A percentile compares a stretch with the other conserved stretches of the same genome.
These are phyloP conservation scores for Thuja plicata DNA, from an alignment of 83 land plant species.

Conservation along the genomic window DNA sequence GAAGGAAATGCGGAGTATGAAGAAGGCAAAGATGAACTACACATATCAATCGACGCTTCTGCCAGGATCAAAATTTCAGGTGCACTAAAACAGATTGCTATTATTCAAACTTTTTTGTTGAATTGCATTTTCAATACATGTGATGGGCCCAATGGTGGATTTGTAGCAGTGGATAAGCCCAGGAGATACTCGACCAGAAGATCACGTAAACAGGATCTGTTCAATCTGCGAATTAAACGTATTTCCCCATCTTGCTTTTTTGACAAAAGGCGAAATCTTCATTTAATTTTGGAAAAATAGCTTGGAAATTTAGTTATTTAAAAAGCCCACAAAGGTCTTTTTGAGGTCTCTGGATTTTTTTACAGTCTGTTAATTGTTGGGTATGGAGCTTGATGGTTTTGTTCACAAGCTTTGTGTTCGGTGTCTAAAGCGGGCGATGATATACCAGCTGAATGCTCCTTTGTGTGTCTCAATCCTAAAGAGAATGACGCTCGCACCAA, in stretches of 20 bases:
- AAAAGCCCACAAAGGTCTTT: background rate
- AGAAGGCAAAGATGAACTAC: background rate
- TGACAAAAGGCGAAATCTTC: background rate
- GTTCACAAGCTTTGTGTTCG: background rate
- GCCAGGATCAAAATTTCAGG: background rate
- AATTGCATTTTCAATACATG: background rate
- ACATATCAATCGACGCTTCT: background rate
- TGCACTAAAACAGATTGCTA: background rate
- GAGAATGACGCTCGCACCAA: background rate
- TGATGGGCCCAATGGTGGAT: background rate
- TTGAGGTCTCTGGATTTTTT: background rate
- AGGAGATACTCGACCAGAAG: constrained; percentile 9
- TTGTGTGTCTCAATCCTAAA: constrained; percentile 7
- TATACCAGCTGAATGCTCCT: background rate
- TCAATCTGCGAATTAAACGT: background rate
- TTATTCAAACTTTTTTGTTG: background rate
- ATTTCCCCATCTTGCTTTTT: background rate
- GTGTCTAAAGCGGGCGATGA: background rate
- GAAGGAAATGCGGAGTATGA: background rate
- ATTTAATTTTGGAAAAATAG: background rate
- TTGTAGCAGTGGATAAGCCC: constrained; percentile 1
- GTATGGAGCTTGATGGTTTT: constrained; percentile 7
- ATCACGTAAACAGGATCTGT: background rate
- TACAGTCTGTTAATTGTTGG: background rate
- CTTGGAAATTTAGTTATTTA: background rate